These are phyloP conservation scores for Trichoderma simmonsii DNA, from an alignment of 2,329 filamentous ascomycete genomes.

Conservation along the genomic window DNA sequence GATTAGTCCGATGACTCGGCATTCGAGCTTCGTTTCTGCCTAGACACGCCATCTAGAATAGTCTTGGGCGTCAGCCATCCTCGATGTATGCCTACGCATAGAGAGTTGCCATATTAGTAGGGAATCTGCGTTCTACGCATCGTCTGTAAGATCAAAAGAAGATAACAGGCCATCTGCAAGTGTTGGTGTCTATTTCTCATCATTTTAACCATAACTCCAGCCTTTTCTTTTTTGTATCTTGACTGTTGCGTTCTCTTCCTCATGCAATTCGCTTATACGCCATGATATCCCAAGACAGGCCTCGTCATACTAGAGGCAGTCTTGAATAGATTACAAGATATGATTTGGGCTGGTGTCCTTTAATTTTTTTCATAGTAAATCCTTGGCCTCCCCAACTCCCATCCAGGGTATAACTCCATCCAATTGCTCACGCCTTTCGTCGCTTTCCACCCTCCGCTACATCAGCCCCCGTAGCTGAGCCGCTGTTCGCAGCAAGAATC, in stretches of 20 bases:
- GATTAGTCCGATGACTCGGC: not conserved
- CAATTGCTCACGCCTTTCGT: constrained; percentile 40
- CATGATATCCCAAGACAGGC: not conserved
- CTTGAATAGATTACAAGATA: not conserved
- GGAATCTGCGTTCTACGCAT: not conserved
- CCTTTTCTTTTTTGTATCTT: not conserved
- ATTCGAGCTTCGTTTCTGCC: not conserved
- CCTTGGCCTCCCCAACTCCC: not conserved
- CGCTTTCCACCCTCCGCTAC: constrained; percentile 41
- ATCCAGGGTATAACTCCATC: not conserved
- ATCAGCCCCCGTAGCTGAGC: constrained; percentile 32
- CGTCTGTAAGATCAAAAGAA: not conserved
- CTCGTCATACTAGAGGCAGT: not conserved
- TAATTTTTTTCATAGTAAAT: not conserved
- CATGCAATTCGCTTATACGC: not conserved
- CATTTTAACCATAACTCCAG: not conserved
- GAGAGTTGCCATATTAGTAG: too few species aligned
- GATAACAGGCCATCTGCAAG: not conserved
- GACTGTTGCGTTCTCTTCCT: not conserved
- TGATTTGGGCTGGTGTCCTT: not conserved
- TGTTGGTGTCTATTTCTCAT: not conserved
- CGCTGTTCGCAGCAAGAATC: constrained; percentile 37
- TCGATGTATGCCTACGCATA: not conserved
- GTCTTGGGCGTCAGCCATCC: not conserved
- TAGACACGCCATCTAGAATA: not conserved